These are phyloP conservation scores for Nothophoma quercina DNA, from an alignment of 2,329 filamentous ascomycete genomes.

Conservation along the genomic window DNA sequence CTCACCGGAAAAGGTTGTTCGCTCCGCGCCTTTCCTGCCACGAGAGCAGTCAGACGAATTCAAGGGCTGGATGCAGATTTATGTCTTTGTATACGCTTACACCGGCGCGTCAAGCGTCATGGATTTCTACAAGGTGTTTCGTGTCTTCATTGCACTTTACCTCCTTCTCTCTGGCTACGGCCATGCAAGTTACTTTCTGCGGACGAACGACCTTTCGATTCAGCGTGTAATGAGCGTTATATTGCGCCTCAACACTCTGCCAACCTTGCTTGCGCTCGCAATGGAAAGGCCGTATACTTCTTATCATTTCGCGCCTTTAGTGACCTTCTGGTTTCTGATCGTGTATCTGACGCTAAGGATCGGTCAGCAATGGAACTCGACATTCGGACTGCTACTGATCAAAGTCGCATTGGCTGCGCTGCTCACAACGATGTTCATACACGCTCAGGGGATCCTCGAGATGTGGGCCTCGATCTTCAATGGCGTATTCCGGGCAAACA, in stretches of 20 bases:
- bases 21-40: slow-evolving; percentile 52
- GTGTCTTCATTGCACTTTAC: slow-evolving; percentile 64
- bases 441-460: slow-evolving; percentile 55
- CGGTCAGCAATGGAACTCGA: slow-evolving; percentile 54
- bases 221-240: slow-evolving; percentile 61
- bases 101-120: slow-evolving; percentile 60
- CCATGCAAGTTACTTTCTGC: slow-evolving; percentile 66
- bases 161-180: slow-evolving; percentile 70
- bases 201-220: slow-evolving; percentile 64
- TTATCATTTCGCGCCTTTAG: slow-evolving; percentile 67
- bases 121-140: slow-evolving; percentile 63
- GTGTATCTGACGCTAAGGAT: slow-evolving; percentile 62
- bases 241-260: slow-evolving; percentile 65
- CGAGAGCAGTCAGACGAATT: slow-evolving; percentile 69
- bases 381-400: slow-evolving; percentile 51
- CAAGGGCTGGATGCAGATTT: slow-evolving; percentile 71
- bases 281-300: slow-evolving; percentile 64
- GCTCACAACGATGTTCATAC: slow-evolving; percentile 49
- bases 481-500: slow-evolving; percentile 56
- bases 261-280: slow-evolving; percentile 61
- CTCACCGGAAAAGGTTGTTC: slow-evolving; percentile 16
- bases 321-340: slow-evolving; percentile 69
- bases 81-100: slow-evolving; percentile 66
- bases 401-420: slow-evolving; percentile 59
- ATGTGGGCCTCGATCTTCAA: slow-evolving; percentile 48